phyloP scores from a whole-genome alignment of 2,329 filamentous ascomycete species.

The Pezicula radicicola region DNA sequence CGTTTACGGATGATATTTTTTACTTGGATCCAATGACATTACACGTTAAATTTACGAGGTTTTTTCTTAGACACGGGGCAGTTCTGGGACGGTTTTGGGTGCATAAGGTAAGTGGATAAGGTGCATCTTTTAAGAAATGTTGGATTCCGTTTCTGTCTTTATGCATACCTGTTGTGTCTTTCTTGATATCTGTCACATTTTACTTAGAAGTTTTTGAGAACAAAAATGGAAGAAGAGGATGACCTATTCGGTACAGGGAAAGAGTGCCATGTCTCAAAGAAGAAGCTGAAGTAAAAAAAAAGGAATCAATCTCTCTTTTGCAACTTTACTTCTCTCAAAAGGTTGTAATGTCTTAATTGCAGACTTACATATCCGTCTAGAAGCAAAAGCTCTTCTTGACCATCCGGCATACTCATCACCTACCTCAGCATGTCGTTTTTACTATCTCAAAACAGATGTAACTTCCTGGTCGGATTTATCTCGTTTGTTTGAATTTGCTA shows the following conservation, averaged over 20 bases:
- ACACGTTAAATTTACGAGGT: too few species aligned
- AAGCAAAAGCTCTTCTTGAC: slow-evolving; percentile 32
- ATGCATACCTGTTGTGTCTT: too few species aligned
- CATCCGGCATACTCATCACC: slow-evolving; percentile 8
- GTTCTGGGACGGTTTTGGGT: too few species aligned
- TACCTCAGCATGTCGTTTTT: slow-evolving; percentile 22
- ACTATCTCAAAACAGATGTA: slow-evolving; percentile 44
- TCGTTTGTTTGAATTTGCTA: slow-evolving; percentile 31
- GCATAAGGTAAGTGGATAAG: too few species aligned
- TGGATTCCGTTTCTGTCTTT: too few species aligned
- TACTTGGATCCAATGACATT: too few species aligned
- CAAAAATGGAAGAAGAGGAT: neutral
- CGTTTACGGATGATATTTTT: too few species aligned
- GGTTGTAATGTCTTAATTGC: slow-evolving; percentile 44
- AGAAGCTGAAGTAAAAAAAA: neutral
- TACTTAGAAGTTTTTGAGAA: too few species aligned
- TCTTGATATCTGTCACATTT: too few species aligned
- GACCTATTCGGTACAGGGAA: neutral
- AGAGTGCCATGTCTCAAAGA: neutral
- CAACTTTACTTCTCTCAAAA: slow-evolving; percentile 36
- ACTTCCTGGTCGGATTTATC: slow-evolving; percentile 37
- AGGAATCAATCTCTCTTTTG: slow-evolving; percentile 33
- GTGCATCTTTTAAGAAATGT: too few species aligned
- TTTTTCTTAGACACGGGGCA: too few species aligned
- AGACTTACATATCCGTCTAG: slow-evolving; percentile 39